A percentile compares a stretch with the other conserved stretches of the same genome.
Conservation (phyloP, 768 basidiomycete genomes). For the Mycena chlorophos region DNA sequence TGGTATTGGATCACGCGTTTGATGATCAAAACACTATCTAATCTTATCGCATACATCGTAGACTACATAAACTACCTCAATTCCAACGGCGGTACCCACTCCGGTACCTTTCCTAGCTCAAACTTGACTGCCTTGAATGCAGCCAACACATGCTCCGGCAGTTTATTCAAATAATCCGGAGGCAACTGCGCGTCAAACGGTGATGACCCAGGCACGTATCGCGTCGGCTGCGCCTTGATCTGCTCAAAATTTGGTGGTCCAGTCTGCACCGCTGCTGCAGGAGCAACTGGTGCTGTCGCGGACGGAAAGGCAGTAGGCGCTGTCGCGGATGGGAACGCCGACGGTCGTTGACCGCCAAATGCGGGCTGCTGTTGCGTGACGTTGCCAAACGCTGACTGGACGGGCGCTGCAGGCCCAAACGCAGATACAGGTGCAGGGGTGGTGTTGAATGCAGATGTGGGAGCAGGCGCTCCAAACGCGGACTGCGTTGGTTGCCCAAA, state of each 20-base stretch:
- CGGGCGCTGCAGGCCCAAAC: constrained; percentile 30
- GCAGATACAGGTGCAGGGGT: constrained; percentile 28
- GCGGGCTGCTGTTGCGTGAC: constrained; percentile 28
- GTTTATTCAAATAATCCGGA: constrained; percentile 52
- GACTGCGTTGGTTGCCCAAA: constrained; percentile 33
- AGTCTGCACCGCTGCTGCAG: no score
- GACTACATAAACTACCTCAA: constrained; percentile 9
- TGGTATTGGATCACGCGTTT: neutral
- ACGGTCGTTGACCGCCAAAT: constrained; percentile 16
- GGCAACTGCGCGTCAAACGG: constrained; percentile 61
- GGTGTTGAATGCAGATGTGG: constrained; percentile 3
- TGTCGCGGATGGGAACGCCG: constrained; percentile 30
- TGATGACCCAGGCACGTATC: constrained; percentile 48
- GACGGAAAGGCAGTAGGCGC: no score
- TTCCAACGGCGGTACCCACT: constrained; percentile 60
- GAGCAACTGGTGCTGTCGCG: constrained; percentile 12
- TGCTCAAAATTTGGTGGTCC: constrained; percentile 27
- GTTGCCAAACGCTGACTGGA: constrained; percentile 34
- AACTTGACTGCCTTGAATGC: constrained; percentile 61
- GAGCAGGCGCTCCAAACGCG: constrained; percentile 35
- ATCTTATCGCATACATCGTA: constrained; percentile 34
- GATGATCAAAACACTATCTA: neutral
- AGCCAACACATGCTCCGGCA: constrained; percentile 51
- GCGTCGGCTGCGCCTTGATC: constrained; percentile 26
- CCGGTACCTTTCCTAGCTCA: constrained; percentile 68